Conservation (phyloP, 208 protist genomes). For the Endotrypanum monterogeii region DNA sequence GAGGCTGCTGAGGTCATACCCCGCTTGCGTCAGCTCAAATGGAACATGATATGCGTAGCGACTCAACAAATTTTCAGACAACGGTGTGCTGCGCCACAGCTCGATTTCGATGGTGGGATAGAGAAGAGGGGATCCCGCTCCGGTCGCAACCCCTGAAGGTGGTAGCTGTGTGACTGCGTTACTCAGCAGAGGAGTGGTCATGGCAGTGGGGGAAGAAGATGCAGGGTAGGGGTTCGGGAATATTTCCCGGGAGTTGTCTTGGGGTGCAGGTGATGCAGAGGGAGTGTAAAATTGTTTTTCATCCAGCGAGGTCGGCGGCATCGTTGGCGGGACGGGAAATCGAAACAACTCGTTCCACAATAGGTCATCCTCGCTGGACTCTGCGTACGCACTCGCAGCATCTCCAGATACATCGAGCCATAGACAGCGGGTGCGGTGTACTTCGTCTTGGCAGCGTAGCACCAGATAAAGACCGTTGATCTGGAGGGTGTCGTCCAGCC, state of each 20-base stretch:
- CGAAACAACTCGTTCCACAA: constrained; percentile 63
- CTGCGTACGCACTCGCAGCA: not conserved
- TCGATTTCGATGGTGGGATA: constrained; percentile 50
- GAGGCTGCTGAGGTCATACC: constrained; percentile 9
- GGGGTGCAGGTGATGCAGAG: not conserved
- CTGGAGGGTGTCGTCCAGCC: constrained; percentile 33
- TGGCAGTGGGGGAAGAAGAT: constrained; percentile 2
- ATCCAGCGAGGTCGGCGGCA: not conserved
- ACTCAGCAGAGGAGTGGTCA: not conserved
- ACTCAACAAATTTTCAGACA: constrained; percentile 46
- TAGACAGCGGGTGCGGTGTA: constrained; percentile 48
- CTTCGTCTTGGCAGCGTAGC: constrained; percentile 42
- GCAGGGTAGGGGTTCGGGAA: not conserved
- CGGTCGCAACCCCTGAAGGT: not conserved
- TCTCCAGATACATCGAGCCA: not conserved
- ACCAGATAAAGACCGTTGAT: constrained; percentile 67
- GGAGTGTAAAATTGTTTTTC: not conserved
- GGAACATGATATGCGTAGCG: constrained; percentile 41
- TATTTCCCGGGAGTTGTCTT: not conserved
- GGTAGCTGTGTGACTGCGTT: not conserved
- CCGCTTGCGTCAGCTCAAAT: constrained; percentile 30
- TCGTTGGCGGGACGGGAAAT: constrained; percentile 8
- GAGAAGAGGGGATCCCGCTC: not conserved
- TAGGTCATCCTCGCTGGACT: constrained; percentile 12
- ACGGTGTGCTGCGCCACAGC: constrained; percentile 52